phyloP scores from a whole-genome alignment of 163 green algal genomes.

The Trebouxia gelatinosa region DNA sequence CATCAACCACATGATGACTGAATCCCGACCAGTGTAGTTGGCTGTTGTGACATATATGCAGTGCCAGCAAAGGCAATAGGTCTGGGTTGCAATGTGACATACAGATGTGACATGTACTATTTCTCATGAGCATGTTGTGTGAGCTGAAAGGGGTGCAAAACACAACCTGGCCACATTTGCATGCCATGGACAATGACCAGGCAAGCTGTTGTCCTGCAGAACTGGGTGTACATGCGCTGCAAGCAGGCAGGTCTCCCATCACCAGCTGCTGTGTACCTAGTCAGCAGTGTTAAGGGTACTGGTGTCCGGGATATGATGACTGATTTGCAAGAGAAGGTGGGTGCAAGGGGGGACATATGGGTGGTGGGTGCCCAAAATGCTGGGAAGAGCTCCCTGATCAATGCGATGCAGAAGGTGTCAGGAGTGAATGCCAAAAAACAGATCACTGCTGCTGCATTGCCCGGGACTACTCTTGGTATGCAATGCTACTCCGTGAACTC shows the following conservation, averaged over 20 bases:
- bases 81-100: too few relatives aligned
- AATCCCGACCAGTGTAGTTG: too few relatives aligned
- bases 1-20: too few relatives aligned
- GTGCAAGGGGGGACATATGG: constrained; percentile 39
- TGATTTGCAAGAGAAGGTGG: constrained; percentile 52
- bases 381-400: constrained; percentile 95
- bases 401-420: constrained; percentile 74
- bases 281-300: constrained; percentile 66
- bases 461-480: constrained; percentile 91
- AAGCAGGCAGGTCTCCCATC: constrained; percentile 73
- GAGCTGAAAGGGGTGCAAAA: too few relatives aligned
- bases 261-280: constrained; percentile 76
- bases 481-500: too few relatives aligned
- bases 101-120: too few relatives aligned
- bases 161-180: too few relatives aligned
- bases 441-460: constrained; percentile 79
- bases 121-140: too few relatives aligned
- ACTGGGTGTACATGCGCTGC: constrained; percentile 72
- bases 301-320: constrained; percentile 76
- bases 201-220: too few relatives aligned
- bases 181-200: too few relatives aligned
- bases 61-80: too few relatives aligned
- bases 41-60: too few relatives aligned
- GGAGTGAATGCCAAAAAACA: constrained; percentile 32
- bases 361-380: constrained; percentile 81